Base-by-base conservation (phyloP, 106 monocot species). In the Apostasia shenzhenica region DNA sequence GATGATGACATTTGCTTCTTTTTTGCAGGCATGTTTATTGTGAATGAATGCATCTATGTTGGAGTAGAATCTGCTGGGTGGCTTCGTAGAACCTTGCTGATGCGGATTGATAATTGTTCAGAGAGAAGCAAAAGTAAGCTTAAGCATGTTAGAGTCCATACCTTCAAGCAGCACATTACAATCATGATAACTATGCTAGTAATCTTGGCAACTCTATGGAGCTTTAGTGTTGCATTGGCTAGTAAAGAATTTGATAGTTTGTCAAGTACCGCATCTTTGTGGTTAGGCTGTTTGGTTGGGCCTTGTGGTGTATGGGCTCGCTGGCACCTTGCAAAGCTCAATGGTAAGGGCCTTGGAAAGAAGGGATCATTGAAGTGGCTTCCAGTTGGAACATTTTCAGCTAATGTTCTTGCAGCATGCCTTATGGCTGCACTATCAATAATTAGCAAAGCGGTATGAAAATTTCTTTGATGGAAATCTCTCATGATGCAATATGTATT, bases 271-370 rank as follows among this genome's bases (percentile, higher is more conserved):
- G 84, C 88, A 44, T 55, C 78, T 43, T 74, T 99, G 9, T 99
- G 99, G 99, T 57, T 99, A 64, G 92, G 83, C 1, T 89, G 82
- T 72, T 70, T 93, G 62, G 83, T 83, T 1, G 92, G 77, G 6
- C 87, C 92, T 13, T 74, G 81, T 1, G 99, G 93, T 13, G 99
- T 93, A 5, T 99, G 99, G 99, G 45, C 52, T 8, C 82, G 99
- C 47, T 99, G 92, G 92, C 83, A 83, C 68, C 58, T 99, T 56
- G 93, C 93, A 0, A 82, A 85, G 66, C 81, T 93, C 11, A 99
- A 99, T 48, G 99, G 93, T 10, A 71, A 67, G 62, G 99, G 93
- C 8, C 5, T 92, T 1, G 99, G 99, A 45, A 90, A 57, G 60
- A 81, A 79, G 44, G 66, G 70, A 12, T 9, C 2, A 5, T 70